Base-by-base conservation (phyloP, 225 moss, liverwort and hornwort genomes). In the Climacium dendroides region DNA sequence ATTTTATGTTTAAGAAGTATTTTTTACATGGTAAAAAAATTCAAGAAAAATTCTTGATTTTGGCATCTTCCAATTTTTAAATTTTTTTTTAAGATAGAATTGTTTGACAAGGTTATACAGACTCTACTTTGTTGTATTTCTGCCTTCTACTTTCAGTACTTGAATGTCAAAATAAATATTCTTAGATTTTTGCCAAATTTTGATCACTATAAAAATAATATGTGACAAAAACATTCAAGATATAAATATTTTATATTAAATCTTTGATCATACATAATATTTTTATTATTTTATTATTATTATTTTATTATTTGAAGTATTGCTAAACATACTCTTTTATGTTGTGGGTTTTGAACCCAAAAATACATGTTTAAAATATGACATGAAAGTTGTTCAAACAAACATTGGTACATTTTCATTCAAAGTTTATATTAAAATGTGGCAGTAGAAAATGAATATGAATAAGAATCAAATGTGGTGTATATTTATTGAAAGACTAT, bases 331-430 rank as follows among this genome's bases (percentile, higher is more conserved):
- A 11, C 0, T 20, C 2, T 20, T 66, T 12, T 22, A n/a, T 66
- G 0, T 37, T 22, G 0, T 66, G 4, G 12, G 22, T 11, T 66
- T n/a, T 4, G 3, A 20, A n/a, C 2, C 11, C 20, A 0, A n/a
- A 66, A n/a, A n/a, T 4, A 37, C 3, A 66, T 66, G 4, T 66
- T 20, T 11, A n/a, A n/a, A n/a, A 66, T 3, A 66, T 66, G 22
- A 11, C 10, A 37, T 22, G 6, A 23, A 67, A 67, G n/a, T 67
- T 37, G 22, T 37, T 67, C 22, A 67, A 37, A n/a, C 11, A n/a
- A 20, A 66, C 6, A n/a, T 11, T n/a, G n/a, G n/a, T n/a, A 66
- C 25, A 39, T 14, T 7, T 39, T 70, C 25, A 41, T 25, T 37
- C 5, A 41, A 25, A 70, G 14, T 25, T 41, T 25, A 41, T 66